phyloP scores from a whole-genome alignment of 495 filamentous ascomycete species.

The Penicillium maclennaniae region DNA sequence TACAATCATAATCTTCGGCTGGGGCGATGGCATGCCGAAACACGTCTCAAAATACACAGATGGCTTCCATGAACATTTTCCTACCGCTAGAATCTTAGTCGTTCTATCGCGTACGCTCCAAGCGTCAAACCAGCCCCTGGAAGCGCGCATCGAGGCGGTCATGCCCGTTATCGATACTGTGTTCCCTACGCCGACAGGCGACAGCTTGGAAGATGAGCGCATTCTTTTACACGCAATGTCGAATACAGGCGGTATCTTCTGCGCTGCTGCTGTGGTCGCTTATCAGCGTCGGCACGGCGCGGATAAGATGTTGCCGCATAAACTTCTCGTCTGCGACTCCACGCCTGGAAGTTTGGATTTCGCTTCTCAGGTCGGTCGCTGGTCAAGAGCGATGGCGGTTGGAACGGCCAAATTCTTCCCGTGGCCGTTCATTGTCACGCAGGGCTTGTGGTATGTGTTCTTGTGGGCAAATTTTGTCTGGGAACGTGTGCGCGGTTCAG shows the following conservation, averaged over 20 bases:
- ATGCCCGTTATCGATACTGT: conserved; percentile 45
- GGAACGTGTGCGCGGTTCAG: conserved; percentile 13
- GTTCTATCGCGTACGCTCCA: conserved; percentile 46
- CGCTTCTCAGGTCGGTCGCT: conserved; percentile 42
- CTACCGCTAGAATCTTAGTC: conserved; percentile 41
- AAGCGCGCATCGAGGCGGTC: conserved; percentile 43
- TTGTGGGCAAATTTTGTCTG: conserved; percentile 19
- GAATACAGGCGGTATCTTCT: conserved; percentile 50
- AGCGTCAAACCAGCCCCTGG: conserved; percentile 39
- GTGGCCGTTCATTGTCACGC: conserved; percentile 46
- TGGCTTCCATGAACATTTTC: conserved; percentile 49
- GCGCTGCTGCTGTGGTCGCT: conserved; percentile 45
- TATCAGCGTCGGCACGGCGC: conserved; percentile 32
- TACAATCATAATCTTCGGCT: conserved; percentile 44
- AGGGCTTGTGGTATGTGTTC: conserved; percentile 38
- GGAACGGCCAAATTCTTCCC: conserved; percentile 46
- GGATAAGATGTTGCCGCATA: conserved; percentile 40
- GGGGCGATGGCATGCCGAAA: conserved; percentile 52
- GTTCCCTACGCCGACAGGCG: conserved; percentile 32
- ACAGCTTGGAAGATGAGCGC: conserved; percentile 19
- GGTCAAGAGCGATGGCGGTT: conserved; percentile 51
- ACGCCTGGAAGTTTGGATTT: conserved; percentile 50
- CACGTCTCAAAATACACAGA: conserved; percentile 52
- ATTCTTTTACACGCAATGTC: conserved; percentile 50
- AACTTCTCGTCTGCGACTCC: conserved; percentile 47